These are phyloP conservation scores for Pleurotus salmoneostramineus DNA, from an alignment of 768 basidiomycete species.

Conservation along the genomic window DNA sequence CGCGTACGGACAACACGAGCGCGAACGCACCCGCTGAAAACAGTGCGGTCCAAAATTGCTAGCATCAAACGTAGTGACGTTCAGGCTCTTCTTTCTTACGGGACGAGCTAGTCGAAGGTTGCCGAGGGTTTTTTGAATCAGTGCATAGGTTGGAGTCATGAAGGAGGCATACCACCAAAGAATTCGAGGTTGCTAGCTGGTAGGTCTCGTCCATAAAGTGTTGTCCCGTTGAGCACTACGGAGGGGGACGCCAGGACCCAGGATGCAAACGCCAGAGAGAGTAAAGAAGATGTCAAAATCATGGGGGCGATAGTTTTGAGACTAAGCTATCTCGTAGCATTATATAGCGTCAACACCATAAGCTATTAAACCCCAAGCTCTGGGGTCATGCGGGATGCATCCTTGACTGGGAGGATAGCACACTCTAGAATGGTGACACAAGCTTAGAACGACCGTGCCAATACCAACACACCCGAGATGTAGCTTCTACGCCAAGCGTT, in stretches of 20 bases:
- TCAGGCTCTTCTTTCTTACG: conserved; percentile 22
- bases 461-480: neutral
- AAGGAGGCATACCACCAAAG: conserved; percentile 34
- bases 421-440: neutral
- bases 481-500: neutral
- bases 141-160: neutral
- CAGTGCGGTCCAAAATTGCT: conserved; percentile 23
- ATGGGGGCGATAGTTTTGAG: neutral
- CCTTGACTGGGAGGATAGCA: neutral
- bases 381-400: neutral
- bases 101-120: conserved; percentile 40
- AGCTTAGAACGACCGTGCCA: neutral
- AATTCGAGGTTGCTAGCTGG: conserved; percentile 28
- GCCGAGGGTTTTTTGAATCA: conserved; percentile 29
- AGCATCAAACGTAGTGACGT: conserved; percentile 22
- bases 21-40: conserved; percentile 18
- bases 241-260: neutral
- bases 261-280: neutral
- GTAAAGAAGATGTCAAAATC: neutral
- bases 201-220: neutral
- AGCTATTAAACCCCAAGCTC: neutral
- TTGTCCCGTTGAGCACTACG: neutral
- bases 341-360: too few relatives aligned
- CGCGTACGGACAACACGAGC: neutral
- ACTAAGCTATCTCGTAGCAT: too few relatives aligned